phyloP scores from a whole-genome alignment of 306 rosid genomes.

The Dryas alaskensis region DNA sequence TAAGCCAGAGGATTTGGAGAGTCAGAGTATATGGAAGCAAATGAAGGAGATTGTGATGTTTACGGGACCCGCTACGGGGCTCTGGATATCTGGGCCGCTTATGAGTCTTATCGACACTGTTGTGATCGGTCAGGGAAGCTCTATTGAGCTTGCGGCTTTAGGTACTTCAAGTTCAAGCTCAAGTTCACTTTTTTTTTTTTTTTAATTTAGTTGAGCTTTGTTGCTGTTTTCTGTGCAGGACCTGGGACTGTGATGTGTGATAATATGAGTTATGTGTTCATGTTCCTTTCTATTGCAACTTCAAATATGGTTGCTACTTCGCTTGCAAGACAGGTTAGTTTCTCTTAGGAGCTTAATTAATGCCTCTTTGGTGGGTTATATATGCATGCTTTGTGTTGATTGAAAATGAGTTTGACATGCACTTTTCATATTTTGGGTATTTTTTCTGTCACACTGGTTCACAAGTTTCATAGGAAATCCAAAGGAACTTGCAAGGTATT shows the following conservation, averaged over 20 bases:
- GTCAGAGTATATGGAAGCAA: constrained; percentile 58
- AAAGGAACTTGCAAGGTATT: background rate
- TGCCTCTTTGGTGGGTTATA: background rate
- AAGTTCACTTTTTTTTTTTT: background rate
- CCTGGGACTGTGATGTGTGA: constrained; percentile 91
- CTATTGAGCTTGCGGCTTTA: constrained; percentile 88
- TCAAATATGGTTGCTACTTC: constrained; percentile 96
- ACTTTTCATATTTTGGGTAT: background rate
- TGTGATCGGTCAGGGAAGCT: constrained; percentile 86
- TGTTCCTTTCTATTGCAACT: constrained; percentile 91
- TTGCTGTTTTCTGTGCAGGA: constrained; percentile 39
- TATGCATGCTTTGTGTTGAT: background rate
- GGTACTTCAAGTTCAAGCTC: constrained; percentile 38
- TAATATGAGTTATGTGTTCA: constrained; percentile 69
- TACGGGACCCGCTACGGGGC: constrained; percentile 74
- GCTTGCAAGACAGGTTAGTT: constrained; percentile 67
- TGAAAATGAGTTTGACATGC: background rate
- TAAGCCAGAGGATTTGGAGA: constrained; percentile 37
- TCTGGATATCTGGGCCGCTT: constrained; percentile 83
- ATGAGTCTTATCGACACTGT: constrained; percentile 93
- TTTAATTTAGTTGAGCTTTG: background rate
- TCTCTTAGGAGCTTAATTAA: background rate
- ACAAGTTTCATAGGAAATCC: background rate
- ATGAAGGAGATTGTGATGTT: constrained; percentile 66
- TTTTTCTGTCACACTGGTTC: background rate